Evolutionary conservation across 805 yeast species (phyloP), one percentile per base, ranked within the genome.

Genomic region (Kodamaea kaohsiungensis): DNA sequence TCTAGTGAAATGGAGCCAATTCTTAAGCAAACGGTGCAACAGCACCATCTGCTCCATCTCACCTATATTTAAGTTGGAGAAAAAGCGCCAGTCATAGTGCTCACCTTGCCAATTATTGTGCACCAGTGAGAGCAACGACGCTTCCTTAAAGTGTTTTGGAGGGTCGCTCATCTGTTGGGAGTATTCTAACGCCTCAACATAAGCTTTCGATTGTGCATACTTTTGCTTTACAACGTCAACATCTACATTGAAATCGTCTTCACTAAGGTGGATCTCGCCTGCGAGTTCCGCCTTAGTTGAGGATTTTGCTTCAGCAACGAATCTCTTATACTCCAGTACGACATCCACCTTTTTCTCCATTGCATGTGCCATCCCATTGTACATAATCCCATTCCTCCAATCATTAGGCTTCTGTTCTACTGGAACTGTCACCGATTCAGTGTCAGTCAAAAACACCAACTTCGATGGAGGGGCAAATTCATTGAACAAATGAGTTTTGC

Each of bases 11-110:
- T 56, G 53, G 8, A 65, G 53, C 57, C 60, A 65, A 50, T 52
- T 59, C 19, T 60, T 60, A 40, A 61, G 48, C 13, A 65, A 35
- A 5, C 66, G 51, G 48, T 63, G 64, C 12, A 65, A 51, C 2
- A 59, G 39, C n/a, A 55, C 39, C 9, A 48, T 53, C 30, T 62
- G 67, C 22, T 48, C 51, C 18, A 58, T 56, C 10, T 56, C 49
- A 13, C 64, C 67, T 17, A 59, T 17, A 15, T 52, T 60, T 43
- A 64, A 43, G 8, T 67, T 67, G 25, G 49, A 47, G 57, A 65
- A 66, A 42, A 66, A 66, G 7, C 69, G 54, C 68, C 66, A 64
- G 49, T 66, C 69, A 57, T 66, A 65, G 50, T 66, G 69, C 51
- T 64, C 68, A 1, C 69, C 68, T 13, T 46, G 35, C 51, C 61